Evolutionary conservation across 1,139 yeast species (phyloP).

Genomic region (Yamadazyma dushanensis): DNA sequence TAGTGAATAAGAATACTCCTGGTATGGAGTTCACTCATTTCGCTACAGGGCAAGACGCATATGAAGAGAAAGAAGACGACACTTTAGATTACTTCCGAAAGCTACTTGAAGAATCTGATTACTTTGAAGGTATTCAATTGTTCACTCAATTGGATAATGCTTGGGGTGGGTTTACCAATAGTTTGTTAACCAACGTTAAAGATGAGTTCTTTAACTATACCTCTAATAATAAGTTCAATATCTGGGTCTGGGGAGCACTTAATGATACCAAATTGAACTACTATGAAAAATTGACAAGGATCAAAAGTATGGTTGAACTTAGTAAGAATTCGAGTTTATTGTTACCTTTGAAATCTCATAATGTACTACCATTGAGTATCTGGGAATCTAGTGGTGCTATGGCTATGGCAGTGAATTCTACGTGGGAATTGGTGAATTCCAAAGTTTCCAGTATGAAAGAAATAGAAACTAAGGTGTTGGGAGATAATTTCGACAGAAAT

Average conservation of each 20-base stretch:
- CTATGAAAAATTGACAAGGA: slow-evolving; percentile 36
- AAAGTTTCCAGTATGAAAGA: slow-evolving; percentile 27
- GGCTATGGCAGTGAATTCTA: slow-evolving; percentile 33
- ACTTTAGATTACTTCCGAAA: slow-evolving; percentile 48
- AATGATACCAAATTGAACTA: slow-evolving; percentile 8
- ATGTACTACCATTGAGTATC: slow-evolving; percentile 2
- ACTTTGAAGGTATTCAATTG: slow-evolving; percentile 66
- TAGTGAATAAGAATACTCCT: slow-evolving; percentile 32
- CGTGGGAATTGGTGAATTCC: slow-evolving; percentile 39
- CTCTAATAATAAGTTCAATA: slow-evolving; percentile 31
- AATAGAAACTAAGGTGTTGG: slow-evolving; percentile 30
- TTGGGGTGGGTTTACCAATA: slow-evolving; percentile 80
- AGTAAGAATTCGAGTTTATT: slow-evolving; percentile 47
- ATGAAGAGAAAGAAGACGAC: slow-evolving; percentile 40
- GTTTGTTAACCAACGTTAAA: slow-evolving; percentile 50
- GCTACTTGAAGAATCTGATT: slow-evolving; percentile 76
- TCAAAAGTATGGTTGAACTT: slow-evolving; percentile 47
- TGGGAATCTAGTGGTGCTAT: slow-evolving; percentile 46
- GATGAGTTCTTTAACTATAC: slow-evolving; percentile 75
- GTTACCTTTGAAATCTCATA: slow-evolving; percentile 44
- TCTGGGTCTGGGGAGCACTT: slow-evolving; percentile 44
- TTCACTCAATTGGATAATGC: slow-evolving; percentile 69
- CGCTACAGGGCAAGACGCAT: slow-evolving; percentile 33
- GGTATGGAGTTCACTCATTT: slow-evolving; percentile 28
- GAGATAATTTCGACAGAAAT: slow-evolving; percentile 30